Base-by-base conservation (phyloP, 2,329 filamentous ascomycete genomes). In the Didymella lethalis region DNA sequence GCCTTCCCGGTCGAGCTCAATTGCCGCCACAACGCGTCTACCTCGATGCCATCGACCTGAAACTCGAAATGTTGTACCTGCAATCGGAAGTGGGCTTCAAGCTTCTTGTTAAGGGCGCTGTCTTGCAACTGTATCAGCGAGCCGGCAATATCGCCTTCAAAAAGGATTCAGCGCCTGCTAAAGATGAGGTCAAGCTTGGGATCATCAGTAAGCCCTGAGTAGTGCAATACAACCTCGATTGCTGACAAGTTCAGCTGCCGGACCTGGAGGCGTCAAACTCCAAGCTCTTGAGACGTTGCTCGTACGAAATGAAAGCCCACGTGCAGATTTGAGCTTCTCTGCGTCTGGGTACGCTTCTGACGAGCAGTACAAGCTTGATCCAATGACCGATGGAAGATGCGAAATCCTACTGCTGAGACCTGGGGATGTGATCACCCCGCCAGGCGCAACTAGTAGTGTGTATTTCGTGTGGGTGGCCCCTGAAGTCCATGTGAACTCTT, bases 401-500 rank as follows among this genome's bases (percentile, higher is more conserved):
- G 73, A 77, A 50, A 61, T 71, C 14, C 62, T 76, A 1, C 56
- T 77, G 3, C 57, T 77, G 32, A 69, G 75, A 7, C 57, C 70
- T 41, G 62, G 61, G 23, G 75, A 77, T 44, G 40, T 52, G 2
- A 63, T 77, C 16, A 54, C 29, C n/a, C 64, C 67, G 7, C 28
- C 66, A 2, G 55, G 28, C 4, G n/a, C 50, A 2, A n/a, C 26
- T 10, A 34, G 38, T 26, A 48, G 18, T 43, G 25, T 77, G 6
- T 63, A 29, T 7, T 68, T 70, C 38, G 47, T 31, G 3, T 71
- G 65, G 63, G 55, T 59, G 20, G 44, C 62, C 5, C 54, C 68
- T 0, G 65, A 75, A 50, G 61, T 75, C 14, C 72, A 75, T 53
- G 74, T 76, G 32, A 69, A 69, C 32, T 75, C 73, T 1, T 75